Base-by-base conservation (phyloP, 129 eudicot genomes). In the Flaveria bidentis region DNA sequence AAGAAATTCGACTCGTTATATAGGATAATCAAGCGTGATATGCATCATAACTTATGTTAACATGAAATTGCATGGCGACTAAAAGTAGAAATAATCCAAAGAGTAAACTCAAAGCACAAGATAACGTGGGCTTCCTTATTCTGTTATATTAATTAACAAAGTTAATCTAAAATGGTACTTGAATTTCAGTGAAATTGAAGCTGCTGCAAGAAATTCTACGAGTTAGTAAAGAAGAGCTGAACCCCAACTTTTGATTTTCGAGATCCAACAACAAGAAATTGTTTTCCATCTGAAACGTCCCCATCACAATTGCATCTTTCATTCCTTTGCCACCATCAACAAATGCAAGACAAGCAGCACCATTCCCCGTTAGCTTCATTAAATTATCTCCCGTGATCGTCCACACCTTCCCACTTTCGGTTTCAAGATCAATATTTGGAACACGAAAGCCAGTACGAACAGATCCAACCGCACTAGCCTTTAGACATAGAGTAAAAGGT, bases 231-330 rank as follows among this genome's bases (percentile, higher is more conserved):
- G 84, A 58, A 55, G 86, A 78, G 58, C 86, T 87, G 61, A 87
- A 87, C 0, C 91, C 88, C 63, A 87, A 76, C 71, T 71, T 76
- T 2, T 78, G 82, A 55, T 74, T 78, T 4, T 0, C 83, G 63
- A 79, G 6, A 79, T 87, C 88, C 25, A 87, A 79, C 47, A 69
- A 73, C 71, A 82, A 75, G 57, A 85, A 82, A 18, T 73, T 82
- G 45, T 85, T 80, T 50, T 85, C 86, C 84, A 85, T 74, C 62
- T 85, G 89, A 75, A 50, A 82, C 1, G 74, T 78, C 42, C 89
- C 86, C 0, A 85, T 82, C 36, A 65, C 71, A 36, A 65, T 65
- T 39, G 50, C 71, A 36, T 65, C 71, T 65, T 65, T 65, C 26
- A n/a, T 2, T 65, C 23, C 46, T 1, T 1, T 7, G 17, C 71